Conservation (phyloP, 176 grass and related monocot species). For the Zizania latifolia region DNA sequence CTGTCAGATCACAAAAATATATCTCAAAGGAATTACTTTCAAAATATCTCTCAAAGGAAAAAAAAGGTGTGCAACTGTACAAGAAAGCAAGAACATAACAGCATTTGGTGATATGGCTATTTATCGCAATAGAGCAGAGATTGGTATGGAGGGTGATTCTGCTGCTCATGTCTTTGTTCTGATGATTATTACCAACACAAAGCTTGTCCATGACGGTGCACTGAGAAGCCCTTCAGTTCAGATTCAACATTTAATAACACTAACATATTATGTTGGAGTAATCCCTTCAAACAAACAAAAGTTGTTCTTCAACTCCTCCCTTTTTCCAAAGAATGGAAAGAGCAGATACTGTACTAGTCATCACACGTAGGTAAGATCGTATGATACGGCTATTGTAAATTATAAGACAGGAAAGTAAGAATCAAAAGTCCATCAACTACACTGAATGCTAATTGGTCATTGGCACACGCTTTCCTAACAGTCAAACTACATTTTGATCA, state of each 20-base stretch:
- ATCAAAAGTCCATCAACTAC: background rate
- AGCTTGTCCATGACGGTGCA: background rate
- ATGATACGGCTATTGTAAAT: background rate
- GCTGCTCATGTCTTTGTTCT: background rate
- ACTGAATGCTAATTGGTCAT: background rate
- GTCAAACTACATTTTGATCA: conserved; percentile 24
- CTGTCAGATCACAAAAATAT: too few relatives aligned
- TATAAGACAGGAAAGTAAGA: background rate
- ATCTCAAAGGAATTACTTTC: background rate
- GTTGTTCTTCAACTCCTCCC: background rate
- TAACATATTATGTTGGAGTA: background rate
- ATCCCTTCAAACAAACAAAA: background rate
- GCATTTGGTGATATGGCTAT: conserved; percentile 10
- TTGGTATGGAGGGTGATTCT: too few relatives aligned
- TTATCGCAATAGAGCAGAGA: background rate
- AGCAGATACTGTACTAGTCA: background rate
- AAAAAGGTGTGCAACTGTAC: background rate
- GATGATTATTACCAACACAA: background rate
- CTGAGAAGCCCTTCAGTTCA: background rate
- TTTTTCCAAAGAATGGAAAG: background rate
- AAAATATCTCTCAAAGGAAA: background rate
- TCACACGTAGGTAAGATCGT: background rate
- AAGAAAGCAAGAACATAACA: conserved; percentile 14
- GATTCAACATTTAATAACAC: background rate
- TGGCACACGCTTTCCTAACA: background rate